Conservation (phyloP, 345 rosid species). For the Balakata baccata region DNA sequence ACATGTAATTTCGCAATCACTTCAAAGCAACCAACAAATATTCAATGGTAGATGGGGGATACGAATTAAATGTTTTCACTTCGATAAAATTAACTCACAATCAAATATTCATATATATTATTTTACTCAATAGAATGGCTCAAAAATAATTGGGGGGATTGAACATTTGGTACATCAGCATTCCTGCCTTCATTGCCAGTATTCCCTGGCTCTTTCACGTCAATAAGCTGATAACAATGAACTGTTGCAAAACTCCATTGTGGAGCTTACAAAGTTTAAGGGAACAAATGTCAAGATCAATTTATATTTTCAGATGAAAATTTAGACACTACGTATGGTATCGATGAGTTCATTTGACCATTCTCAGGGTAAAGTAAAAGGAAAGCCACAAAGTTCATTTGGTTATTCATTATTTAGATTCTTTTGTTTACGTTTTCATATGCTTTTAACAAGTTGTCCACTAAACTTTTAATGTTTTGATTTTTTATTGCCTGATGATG, state of each 20-base stretch:
- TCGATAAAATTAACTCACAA: not conserved
- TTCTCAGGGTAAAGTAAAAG: not conserved
- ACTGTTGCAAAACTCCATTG: not conserved
- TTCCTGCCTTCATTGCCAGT: not conserved
- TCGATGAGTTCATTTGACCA: not conserved
- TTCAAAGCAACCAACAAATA: not conserved
- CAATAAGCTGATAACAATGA: not conserved
- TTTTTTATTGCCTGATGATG: too few species aligned
- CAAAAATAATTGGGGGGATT: not conserved
- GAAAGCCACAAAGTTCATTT: not conserved
- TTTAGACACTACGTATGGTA: not conserved
- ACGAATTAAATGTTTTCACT: not conserved
- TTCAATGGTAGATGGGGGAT: not conserved
- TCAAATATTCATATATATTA: not conserved
- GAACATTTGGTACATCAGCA: not conserved
- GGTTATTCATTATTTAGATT: not conserved
- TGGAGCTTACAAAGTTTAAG: not conserved
- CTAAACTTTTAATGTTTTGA: too few species aligned
- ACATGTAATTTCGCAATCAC: not conserved
- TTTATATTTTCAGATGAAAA: not conserved
- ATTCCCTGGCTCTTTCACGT: not conserved
- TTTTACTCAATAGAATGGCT: not conserved
- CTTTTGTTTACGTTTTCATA: not conserved
- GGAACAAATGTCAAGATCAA: not conserved
- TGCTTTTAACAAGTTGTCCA: too few species aligned